Base-by-base conservation (phyloP, 495 filamentous ascomycete species). In the Chaetomium tenue region DNA sequence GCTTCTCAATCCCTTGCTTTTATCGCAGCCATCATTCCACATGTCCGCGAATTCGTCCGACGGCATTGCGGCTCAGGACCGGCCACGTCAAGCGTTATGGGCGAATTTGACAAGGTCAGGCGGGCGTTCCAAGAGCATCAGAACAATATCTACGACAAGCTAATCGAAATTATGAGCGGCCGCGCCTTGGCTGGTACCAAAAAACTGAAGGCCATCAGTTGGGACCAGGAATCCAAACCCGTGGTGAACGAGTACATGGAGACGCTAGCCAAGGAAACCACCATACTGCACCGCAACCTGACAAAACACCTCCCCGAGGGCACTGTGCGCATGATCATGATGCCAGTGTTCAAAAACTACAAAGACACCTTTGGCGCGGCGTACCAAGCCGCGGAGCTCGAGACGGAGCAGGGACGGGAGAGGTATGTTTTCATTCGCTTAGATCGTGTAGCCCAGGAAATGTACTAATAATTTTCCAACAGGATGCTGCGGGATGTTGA, bases 151-250 rank as follows among this genome's bases (percentile, higher is more conserved):
- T 91, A 96, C 70, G 92, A 96, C 59, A 99, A 99, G 72, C 80
- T 99, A 0, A 89, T 97, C 18, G 92, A 96, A 63, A 98, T 99
- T 64, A 97, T 98, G 93, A 87, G 87, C 54, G 87, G 86, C 15
- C 86, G 94, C 1, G 89, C 89, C 8, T 76, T 84, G 2, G 77
- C 85, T 0, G 91, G 91, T 68, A 86, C 91, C 23, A 88, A 84
- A 63, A 83, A 85, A 20, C 87, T 99, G 79, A 90, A 86, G 72
- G 85, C 86, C 61, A 82, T 93, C 47, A 76, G 89, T 63, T 97
- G 91, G 89, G 88, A 93, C 64, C 72, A 68, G 30, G 68, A 77
- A n/a, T 58, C 67, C 52, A 44, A 33, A 18, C 69, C 72, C 66
- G 53, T 68, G 65, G 67, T 78, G 6, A 92, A 87, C 67, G 74